Conservation (phyloP, 75 land plant species). For the Pinus tabuliformis region DNA sequence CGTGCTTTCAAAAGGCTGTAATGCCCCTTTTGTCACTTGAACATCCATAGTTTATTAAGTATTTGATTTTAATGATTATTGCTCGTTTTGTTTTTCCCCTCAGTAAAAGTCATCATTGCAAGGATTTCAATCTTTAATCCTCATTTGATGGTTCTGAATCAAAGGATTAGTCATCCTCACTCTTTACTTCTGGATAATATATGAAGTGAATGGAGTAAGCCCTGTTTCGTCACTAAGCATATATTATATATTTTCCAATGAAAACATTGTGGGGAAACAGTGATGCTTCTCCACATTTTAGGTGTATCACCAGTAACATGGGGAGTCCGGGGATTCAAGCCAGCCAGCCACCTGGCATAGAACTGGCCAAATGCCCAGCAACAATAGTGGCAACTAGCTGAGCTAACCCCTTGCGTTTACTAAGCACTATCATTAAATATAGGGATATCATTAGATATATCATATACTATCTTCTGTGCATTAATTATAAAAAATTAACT, state of each 20-base stretch:
- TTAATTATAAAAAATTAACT: no score
- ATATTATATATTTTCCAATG: no score
- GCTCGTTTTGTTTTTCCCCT: not conserved
- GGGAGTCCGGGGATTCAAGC: no score
- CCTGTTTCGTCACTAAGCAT: not conserved
- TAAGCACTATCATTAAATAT: not conserved
- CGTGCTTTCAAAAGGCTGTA: not conserved
- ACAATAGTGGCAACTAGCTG: no score
- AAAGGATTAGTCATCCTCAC: not conserved
- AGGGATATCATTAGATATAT: not conserved
- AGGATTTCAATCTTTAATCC: not conserved
- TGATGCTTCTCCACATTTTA: no score
- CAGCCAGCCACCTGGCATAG: no score
- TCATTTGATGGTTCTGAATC: not conserved
- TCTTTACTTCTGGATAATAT: not conserved
- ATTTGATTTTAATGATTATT: not conserved
- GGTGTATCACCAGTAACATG: no score
- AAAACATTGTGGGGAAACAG: no score
- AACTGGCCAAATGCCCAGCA: no score
- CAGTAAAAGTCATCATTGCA: no score
- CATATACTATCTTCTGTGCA: no score
- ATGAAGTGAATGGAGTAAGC: not conserved
- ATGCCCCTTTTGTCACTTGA: not conserved
- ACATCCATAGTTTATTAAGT: not conserved
- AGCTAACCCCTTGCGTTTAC: no score